Conservation (phyloP, 1,284 basidiomycete genomes). For the Phlebopus sp. region DNA sequence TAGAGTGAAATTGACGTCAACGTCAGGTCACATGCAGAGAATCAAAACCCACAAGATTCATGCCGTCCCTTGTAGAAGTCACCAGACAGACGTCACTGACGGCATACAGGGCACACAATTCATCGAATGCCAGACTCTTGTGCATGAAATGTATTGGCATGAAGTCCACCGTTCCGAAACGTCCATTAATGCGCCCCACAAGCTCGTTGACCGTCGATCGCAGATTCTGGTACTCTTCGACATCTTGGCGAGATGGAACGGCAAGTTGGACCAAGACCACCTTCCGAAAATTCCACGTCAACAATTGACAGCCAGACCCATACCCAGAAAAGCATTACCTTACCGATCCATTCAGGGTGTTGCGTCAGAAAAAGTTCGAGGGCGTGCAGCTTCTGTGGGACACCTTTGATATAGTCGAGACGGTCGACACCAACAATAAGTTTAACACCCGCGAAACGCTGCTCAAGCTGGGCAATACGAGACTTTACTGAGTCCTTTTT, state of each 20-base stretch:
- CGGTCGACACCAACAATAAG: constrained; percentile 98
- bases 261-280: constrained; percentile 96
- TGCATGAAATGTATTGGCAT: constrained; percentile 99
- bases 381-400: constrained; percentile 96
- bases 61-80: constrained; percentile 93
- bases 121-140: constrained; percentile 90
- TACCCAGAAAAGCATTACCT: constrained; percentile 44
- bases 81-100: constrained; percentile 96
- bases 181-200: constrained; percentile 96
- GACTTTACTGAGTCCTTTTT: constrained; percentile 75
- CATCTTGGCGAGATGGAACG: constrained; percentile 96
- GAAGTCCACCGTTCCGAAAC: constrained; percentile 97
- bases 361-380: constrained; percentile 95
- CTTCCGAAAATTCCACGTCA: constrained; percentile 35
- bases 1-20: constrained; percentile 32
- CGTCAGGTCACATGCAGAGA: constrained; percentile 6
- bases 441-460: constrained; percentile 92
- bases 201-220: constrained; percentile 96
- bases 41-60: constrained; percentile 81
- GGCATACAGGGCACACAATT: constrained; percentile 95
- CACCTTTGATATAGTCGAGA: constrained; percentile 99
- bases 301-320: not conserved
- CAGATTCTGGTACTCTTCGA: constrained; percentile 98
- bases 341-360: constrained; percentile 99
- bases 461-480: constrained; percentile 80